Conservation (phyloP, 164 flowering plant species). For the Vitis rotundifolia region DNA sequence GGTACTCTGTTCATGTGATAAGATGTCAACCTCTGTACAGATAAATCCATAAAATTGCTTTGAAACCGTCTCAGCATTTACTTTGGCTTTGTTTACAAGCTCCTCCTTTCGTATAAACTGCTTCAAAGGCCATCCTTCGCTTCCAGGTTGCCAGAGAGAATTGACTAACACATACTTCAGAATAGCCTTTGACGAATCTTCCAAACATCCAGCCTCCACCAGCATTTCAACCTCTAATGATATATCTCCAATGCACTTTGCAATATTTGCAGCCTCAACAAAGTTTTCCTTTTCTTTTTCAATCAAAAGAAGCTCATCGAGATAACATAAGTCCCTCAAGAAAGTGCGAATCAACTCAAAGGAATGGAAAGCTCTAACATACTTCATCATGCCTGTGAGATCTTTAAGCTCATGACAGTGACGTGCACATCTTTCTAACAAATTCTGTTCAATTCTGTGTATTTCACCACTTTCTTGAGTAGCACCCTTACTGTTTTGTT, state of each 20-base stretch:
- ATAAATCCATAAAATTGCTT: neutral
- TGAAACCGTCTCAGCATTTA: neutral
- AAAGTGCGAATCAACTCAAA: constrained; percentile 24
- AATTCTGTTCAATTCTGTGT: constrained; percentile 19
- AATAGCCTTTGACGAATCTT: neutral
- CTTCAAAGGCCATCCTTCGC: neutral
- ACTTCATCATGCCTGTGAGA: constrained; percentile 32
- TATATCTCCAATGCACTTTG: constrained; percentile 12
- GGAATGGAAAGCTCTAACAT: constrained; percentile 31
- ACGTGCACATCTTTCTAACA: constrained; percentile 32
- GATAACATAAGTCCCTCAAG: constrained; percentile 29
- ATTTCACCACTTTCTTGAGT: constrained; percentile 11
- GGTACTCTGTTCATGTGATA: neutral
- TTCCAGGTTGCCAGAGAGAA: neutral
- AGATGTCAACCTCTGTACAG: neutral
- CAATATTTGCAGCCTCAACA: constrained; percentile 54
- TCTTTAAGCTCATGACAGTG: constrained; percentile 30
- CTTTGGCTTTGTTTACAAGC: neutral
- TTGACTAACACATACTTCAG: neutral
- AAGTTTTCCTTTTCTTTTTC: constrained; percentile 58
- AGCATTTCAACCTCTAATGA: neutral
- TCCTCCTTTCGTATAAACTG: neutral
- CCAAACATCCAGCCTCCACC: neutral
- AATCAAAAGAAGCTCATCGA: constrained; percentile 49
- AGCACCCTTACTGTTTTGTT: constrained; percentile 13